A percentile compares a stretch with the other conserved stretches of the same genome.
phyloP scores from a whole-genome alignment of 495 filamentous ascomycete species.

The Daldinia childiae region DNA sequence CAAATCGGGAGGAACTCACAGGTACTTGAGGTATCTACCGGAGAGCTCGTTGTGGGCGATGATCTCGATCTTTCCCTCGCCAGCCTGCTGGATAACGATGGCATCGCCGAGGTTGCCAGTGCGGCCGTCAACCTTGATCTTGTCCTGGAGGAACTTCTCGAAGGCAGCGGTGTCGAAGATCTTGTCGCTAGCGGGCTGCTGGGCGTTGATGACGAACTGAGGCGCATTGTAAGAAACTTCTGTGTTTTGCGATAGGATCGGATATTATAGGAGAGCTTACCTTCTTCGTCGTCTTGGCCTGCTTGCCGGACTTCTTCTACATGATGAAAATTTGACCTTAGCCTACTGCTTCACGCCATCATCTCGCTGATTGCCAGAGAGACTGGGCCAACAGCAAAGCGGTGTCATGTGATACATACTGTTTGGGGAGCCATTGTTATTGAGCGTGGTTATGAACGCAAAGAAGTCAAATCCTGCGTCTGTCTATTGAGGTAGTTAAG shows the following conservation, averaged over 20 bases:
- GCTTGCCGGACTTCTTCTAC: constrained; percentile 73
- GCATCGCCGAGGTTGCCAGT: constrained; percentile 96
- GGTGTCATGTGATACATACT: constrained; percentile 78
- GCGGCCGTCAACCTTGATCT: constrained; percentile 99
- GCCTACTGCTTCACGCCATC: constrained; percentile 90
- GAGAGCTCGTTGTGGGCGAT: constrained; percentile 97
- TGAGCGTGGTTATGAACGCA: constrained; percentile 60
- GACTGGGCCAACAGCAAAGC: constrained; percentile 88
- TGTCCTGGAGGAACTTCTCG: constrained; percentile 99
- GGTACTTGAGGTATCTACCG: constrained; percentile 98
- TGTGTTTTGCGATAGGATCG: not conserved
- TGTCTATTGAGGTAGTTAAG: constrained; percentile 38
- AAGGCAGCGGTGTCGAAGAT: constrained; percentile 99
- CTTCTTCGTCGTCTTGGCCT: constrained; percentile 71
- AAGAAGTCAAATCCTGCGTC: constrained; percentile 70
- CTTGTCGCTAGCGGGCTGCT: constrained; percentile 97
- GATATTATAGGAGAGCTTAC: constrained; percentile 48
- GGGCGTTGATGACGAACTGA: constrained; percentile 98
- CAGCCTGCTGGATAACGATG: constrained; percentile 86
- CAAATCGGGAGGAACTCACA: constrained; percentile 68
- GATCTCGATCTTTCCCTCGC: constrained; percentile 97
- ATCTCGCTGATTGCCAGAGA: constrained; percentile 51
- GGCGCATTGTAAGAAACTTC: constrained; percentile 29
- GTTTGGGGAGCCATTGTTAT: constrained; percentile 67
- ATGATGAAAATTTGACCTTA: constrained; percentile 68